Conservation (phyloP, 23 red algal genomes). For the Gracilaria gracilis region DNA sequence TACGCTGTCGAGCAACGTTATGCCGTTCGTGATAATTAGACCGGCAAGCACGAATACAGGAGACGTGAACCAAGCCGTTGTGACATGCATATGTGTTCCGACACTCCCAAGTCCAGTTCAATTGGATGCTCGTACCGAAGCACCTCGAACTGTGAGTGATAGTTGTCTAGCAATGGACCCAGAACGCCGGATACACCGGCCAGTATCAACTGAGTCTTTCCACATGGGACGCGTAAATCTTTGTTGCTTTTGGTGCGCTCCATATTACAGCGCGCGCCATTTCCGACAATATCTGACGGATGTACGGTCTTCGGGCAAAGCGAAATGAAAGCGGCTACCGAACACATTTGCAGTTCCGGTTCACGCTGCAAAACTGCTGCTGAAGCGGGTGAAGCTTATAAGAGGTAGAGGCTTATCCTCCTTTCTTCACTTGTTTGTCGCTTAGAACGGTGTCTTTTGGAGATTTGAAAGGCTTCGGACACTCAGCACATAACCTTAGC, state of each 20-base stretch:
- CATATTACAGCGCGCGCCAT: not conserved
- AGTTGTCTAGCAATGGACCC: conserved; percentile 25
- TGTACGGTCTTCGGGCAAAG: not conserved
- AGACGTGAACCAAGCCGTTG: conserved; percentile 30
- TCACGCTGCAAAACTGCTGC: no score
- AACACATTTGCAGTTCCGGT: not conserved
- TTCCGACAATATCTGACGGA: not conserved
- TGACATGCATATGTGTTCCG: not conserved
- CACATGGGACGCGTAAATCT: not conserved
- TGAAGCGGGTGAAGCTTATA: no score
- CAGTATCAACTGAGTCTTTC: conserved; percentile 25
- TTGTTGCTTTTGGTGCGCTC: not conserved
- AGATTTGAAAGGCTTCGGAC: no score
- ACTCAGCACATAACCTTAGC: no score
- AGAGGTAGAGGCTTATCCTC: no score
- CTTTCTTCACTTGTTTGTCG: no score
- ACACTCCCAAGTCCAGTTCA: not conserved
- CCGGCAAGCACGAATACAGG: conserved; percentile 34
- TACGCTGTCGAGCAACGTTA: not conserved
- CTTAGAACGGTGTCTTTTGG: no score
- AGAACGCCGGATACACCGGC: conserved; percentile 18
- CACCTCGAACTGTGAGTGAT: conserved; percentile 34
- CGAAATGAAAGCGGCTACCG: not conserved
- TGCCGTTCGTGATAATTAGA: conserved; percentile 20
- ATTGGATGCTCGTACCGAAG: conserved; percentile 32